Evolutionary conservation across 2,329 filamentous ascomycete species (phyloP), one percentile per base, ranked within the genome.

Genomic region (Gremmenia infestans): DNA sequence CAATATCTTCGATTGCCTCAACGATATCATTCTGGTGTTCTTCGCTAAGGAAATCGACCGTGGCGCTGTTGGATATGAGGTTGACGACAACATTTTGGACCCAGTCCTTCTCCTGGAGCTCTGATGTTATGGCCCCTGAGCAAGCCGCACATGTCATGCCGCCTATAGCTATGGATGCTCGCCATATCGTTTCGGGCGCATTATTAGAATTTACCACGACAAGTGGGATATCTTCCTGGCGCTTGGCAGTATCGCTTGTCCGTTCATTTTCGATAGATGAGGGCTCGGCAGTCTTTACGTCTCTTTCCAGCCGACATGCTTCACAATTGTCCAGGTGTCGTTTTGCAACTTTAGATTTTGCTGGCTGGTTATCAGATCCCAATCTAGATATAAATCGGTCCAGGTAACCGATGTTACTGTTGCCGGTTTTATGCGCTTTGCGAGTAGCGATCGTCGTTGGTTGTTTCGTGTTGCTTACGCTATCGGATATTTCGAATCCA

Each of bases 101-200:
- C 63, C 73, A 79, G 4, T 72, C 69, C 17, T 80, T 70, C 49
- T 74, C 73, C 51, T 75, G 65, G 14, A 83, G 62, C 55, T 74
- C 74, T 36, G 74, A 68, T 2, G 75, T 79, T 48, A 83, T 73
- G 2, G 73, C 71, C 55, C 74, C 74, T 12, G 73, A 74, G 63
- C 81, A 83, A 15, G 79, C 76, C 32, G 78, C 76, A 67, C 81
- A 83, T 46, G 77, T 82, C 81, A 83, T 83, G 7, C 81, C 81
- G 22, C 73, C 75, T 55, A 83, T 76, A 25, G 76, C 69, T 11
- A 85, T 60, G 0, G 73, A 78, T 2, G 76, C 80, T 40, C 76
- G 71, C 76, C 78, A 84, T n/a, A 64, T 65, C 9, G 69, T 59
- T 19, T 68, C 63, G 8, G 65, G 61, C 2, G 66, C 68, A 17